Evolutionary conservation across 352 stramenopile genomes (phyloP), one percentile per base, ranked within the genome.

Genomic region (Vaucheria bursata): DNA sequence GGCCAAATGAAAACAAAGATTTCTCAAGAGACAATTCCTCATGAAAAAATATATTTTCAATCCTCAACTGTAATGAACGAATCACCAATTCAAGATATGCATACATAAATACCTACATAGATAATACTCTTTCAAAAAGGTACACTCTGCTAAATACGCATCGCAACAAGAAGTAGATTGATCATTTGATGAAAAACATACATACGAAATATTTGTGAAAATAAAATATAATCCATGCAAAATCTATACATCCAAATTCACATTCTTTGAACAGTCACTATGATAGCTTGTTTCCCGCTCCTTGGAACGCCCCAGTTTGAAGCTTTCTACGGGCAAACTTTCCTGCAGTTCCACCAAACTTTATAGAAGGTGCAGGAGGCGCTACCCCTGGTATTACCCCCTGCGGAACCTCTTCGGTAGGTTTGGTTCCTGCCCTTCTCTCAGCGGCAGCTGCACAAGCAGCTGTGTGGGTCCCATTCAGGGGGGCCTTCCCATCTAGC

Each of bases 281-380:
- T 29, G 29, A 52, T n/a, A 80, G 36, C 35, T 71, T 75, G 31
- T 80, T 80, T 35, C 75, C 75, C 34, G 52, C 73, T 35, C 75
- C 75, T 38, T 78, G 67, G 39, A 80, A 80, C 1, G 75, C 75
- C 4, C 75, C 75, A 8, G 75, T 69, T 8, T 80, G 75, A 0
- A 80, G 75, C 45, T 80, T 80, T 31, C 74, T 80, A 53, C 77
- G 75, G 0, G 75, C 64, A 65, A 65, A 80, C 45, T 80, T 73
- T 29, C 75, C 75, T n/a, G 75, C 5, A 6, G 39, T 36, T n/a
- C 68, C 66, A n/a, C n/a, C n/a, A 52, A 37, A 69, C 7, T 71
- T 25, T 32, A 67, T 49, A 33, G 50, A 35, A 4, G 66, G 40
- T 1, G 50, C 29, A 59, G 40, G 29, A 6, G 68, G 68, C 7